Evolutionary conservation across 1,284 basidiomycete genomes (phyloP), one percentile per base, ranked within the genome.

Genomic region (Laetiporus sulphureus): DNA sequence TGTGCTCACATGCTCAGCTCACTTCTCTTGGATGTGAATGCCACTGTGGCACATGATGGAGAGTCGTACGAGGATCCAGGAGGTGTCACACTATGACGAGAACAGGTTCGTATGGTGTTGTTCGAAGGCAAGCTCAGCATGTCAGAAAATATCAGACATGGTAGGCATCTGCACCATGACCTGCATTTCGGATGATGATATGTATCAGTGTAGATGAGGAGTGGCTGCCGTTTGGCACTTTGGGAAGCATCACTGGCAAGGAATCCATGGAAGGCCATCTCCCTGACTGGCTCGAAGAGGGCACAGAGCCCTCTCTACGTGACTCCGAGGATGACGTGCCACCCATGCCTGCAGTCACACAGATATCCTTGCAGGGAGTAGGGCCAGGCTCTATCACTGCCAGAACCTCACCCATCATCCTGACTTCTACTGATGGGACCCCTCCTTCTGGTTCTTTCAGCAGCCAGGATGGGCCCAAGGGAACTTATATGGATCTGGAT

Each of bases 1-100:
- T 79, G 91, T 15, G 83, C 80, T 4, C 73, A 93, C 32, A 86
- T 91, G 73, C 60, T 95, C 12, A 64, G 69, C n/a, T 75, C 81
- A 2, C 71, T 95, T 3, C 67, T 93, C 5, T 60, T 69, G 8
- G 82, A 86, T 15, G 61, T 81, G 4, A 64, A 60, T 27, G 67
- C 72, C 2, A 53, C 50, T 20, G 52, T 68, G 4, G 42, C 47
- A 5, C 60, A 66, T 12, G 50, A 50, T 11, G 57, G 57, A 27
- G 62, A 66, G 20, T 64, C 65, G 8, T 61, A 60, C 6, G 67
- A 76, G 37, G 70, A 75, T 24, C 60, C 69, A 16, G 73, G 76
- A 10, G 85, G 90, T 0, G 90, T 94, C 13, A 70, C 90, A 1
- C 65, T 95, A 27, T 67, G 91, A 40, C 69, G 79, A 32, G 90